phyloP scores from a whole-genome alignment of 1,284 basidiomycete species.

The Xerocomus amazonicus region DNA sequence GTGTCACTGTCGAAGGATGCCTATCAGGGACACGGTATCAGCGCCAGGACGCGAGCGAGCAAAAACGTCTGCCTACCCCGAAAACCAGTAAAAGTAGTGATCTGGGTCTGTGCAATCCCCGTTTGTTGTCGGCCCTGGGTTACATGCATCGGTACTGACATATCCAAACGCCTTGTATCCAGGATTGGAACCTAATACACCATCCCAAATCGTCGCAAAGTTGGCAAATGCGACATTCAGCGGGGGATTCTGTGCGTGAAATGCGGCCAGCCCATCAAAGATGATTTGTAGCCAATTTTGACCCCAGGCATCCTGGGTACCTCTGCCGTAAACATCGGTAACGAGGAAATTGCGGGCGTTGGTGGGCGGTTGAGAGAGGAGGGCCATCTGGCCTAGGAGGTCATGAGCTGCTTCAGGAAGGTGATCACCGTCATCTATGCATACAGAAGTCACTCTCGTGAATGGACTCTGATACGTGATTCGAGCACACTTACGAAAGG shows the following conservation, averaged over 20 bases:
- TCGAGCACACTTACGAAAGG: constrained; percentile 19
- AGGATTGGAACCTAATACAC: constrained; percentile 38
- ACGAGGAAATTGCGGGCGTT: constrained; percentile 45
- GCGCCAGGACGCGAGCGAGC: no score
- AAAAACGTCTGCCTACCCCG: constrained; percentile 34
- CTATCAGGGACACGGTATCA: no score
- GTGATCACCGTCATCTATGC: constrained; percentile 28
- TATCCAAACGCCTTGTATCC: constrained; percentile 49
- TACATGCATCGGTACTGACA: constrained; percentile 38
- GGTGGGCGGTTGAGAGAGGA: constrained; percentile 40
- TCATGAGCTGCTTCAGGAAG: constrained; percentile 34
- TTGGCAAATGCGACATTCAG: constrained; percentile 45
- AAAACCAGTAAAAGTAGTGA: constrained; percentile 49
- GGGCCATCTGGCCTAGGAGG: constrained; percentile 37
- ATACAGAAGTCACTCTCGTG: background rate
- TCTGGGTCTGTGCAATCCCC: constrained; percentile 43
- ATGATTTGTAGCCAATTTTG: constrained; percentile 42
- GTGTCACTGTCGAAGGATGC: no score
- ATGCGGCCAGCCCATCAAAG: constrained; percentile 35
- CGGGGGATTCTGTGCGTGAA: constrained; percentile 22
- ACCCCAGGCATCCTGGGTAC: constrained; percentile 35
- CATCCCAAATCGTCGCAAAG: constrained; percentile 45
- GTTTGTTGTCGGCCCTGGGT: constrained; percentile 29
- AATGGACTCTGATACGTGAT: background rate
- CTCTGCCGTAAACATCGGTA: constrained; percentile 47